Conservation (phyloP, 768 basidiomycete species). For the Amanita jacksonii region DNA sequence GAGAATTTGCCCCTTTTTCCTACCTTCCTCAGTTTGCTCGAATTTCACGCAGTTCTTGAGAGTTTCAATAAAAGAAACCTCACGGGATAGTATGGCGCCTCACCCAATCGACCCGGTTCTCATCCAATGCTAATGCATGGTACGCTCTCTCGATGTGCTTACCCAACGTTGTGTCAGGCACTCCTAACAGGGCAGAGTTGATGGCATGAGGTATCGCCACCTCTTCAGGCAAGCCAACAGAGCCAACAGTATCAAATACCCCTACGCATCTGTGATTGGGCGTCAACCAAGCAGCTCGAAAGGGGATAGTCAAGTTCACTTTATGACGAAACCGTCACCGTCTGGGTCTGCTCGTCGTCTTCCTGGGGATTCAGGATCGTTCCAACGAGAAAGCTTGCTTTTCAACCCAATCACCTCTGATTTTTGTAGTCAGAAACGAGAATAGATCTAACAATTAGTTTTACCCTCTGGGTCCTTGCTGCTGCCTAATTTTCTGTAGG, state of each 20-base stretch:
- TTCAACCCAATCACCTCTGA: conserved; percentile 31
- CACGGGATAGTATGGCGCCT: conserved; percentile 14
- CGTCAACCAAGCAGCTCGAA: too few relatives aligned
- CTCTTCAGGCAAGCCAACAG: conserved; percentile 62
- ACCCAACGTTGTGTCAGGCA: conserved; percentile 49
- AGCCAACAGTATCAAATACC: conserved; percentile 74
- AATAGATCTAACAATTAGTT: conserved; percentile 2
- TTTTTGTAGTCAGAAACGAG: neutral
- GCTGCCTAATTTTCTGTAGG: conserved; percentile 55
- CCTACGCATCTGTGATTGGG: conserved; percentile 54
- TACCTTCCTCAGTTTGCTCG: conserved; percentile 43
- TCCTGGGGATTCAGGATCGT: conserved; percentile 37
- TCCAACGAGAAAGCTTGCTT: conserved; percentile 45
- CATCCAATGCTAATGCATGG: conserved; percentile 63
- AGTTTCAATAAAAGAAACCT: neutral
- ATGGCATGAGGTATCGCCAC: conserved; percentile 36
- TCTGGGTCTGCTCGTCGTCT: conserved; percentile 40
- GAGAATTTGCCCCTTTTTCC: conserved; percentile 44
- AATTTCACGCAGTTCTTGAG: conserved; percentile 53
- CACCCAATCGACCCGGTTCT: conserved; percentile 61
- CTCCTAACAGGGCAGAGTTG: conserved; percentile 45
- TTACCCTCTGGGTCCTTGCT: conserved; percentile 35
- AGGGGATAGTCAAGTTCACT: too few relatives aligned
- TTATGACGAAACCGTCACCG: conserved; percentile 44
- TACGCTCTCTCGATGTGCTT: conserved; percentile 56